Evolutionary conservation across 2,329 filamentous ascomycete genomes (phyloP).

Genomic region (Podosphaera xanthii): DNA sequence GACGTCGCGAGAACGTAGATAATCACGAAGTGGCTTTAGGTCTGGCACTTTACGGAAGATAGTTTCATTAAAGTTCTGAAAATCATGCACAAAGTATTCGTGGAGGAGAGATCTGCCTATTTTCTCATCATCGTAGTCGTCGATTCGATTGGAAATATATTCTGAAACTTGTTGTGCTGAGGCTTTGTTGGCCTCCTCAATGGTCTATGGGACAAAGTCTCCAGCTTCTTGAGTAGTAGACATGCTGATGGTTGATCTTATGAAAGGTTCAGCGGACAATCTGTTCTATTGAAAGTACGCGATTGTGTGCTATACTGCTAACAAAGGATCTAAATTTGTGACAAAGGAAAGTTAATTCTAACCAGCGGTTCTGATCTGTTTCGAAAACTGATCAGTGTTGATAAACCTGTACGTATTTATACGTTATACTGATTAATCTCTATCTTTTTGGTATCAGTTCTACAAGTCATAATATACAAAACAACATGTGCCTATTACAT

Average conservation of each 20-base stretch:
- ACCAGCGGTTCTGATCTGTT: too few species aligned
- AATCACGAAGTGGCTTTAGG: neutral
- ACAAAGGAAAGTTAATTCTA: too few species aligned
- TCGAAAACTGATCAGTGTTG: too few species aligned
- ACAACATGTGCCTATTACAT: too few species aligned
- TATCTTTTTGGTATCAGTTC: too few species aligned
- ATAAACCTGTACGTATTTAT: too few species aligned
- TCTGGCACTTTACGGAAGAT: neutral
- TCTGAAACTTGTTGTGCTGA: neutral
- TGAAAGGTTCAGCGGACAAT: neutral
- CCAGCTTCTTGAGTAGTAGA: neutral
- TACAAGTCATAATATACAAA: too few species aligned
- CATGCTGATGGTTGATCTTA: neutral
- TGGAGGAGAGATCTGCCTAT: neutral
- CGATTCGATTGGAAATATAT: neutral
- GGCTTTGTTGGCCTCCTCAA: conserved; percentile 12
- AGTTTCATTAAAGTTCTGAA: neutral
- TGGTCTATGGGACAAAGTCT: neutral
- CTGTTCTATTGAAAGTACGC: too few species aligned
- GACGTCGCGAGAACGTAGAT: neutral
- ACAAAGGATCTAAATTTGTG: too few species aligned
- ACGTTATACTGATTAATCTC: too few species aligned
- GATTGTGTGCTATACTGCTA: too few species aligned
- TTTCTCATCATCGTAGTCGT: neutral
- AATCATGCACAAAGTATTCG: neutral